Evolutionary conservation across 2,329 filamentous ascomycete species (phyloP).

Genomic region (Parastagonospora nodorum): DNA sequence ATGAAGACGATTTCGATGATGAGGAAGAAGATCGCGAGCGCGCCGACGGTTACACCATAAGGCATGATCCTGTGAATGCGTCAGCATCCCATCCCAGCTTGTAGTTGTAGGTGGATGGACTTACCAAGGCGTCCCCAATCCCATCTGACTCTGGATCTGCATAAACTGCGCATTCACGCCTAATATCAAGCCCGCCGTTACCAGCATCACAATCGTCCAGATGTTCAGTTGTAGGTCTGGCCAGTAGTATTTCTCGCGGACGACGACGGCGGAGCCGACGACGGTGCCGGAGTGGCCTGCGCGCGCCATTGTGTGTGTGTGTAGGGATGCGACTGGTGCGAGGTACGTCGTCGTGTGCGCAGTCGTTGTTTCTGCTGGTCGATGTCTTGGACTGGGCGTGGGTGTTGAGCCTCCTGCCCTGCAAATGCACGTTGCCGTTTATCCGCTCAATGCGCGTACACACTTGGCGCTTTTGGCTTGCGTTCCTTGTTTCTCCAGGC

Average conservation of each 20-base stretch:
- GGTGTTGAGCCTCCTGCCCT: conserved; percentile 1
- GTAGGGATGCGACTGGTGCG: neutral
- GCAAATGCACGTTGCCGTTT: conserved; percentile 11
- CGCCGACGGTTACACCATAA: conserved; percentile 64
- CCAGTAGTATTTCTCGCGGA: conserved; percentile 64
- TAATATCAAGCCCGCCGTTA: conserved; percentile 61
- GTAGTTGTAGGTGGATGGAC: too few species aligned
- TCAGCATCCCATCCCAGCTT: too few species aligned
- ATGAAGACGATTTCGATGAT: conserved; percentile 63
- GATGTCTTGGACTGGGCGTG: neutral
- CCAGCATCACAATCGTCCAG: conserved; percentile 68
- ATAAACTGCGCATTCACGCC: conserved; percentile 67
- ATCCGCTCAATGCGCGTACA: conserved; percentile 7
- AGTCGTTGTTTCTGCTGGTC: neutral
- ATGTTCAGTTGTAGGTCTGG: conserved; percentile 68
- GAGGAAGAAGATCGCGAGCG: conserved; percentile 63
- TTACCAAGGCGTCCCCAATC: conserved; percentile 65
- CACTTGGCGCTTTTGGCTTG: conserved; percentile 17
- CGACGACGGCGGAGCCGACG: conserved; percentile 48
- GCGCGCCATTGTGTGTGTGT: conserved; percentile 41
- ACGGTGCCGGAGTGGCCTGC: conserved; percentile 38
- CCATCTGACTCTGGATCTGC: conserved; percentile 60
- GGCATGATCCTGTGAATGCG: conserved; percentile 62
- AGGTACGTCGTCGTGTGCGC: neutral
- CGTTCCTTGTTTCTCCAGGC: neutral